A percentile compares a stretch with the other conserved stretches of the same genome.
Evolutionary conservation across 2,329 filamentous ascomycete species (phyloP).

Genomic region (Daldinia sp.): DNA sequence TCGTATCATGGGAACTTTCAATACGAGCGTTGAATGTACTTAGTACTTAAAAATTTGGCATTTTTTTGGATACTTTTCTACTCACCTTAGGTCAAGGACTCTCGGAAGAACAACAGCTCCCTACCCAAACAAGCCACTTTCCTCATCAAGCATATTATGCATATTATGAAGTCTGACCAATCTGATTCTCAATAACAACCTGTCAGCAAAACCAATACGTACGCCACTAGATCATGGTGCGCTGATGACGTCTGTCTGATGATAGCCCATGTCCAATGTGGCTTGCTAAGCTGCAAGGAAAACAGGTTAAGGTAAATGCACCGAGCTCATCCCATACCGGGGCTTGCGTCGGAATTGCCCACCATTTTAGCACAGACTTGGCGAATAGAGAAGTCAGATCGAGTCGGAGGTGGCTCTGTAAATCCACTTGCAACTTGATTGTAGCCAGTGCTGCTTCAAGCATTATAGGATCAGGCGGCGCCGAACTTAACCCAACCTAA

Average conservation of each 20-base stretch:
- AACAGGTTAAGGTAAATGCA: constrained; percentile 44
- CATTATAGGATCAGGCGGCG: constrained; percentile 11
- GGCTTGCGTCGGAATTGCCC: constrained; percentile 42
- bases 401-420: neutral
- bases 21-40: neutral
- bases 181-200: neutral
- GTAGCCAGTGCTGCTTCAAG: neutral
- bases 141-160: neutral
- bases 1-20: neutral
- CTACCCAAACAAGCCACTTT: neutral
- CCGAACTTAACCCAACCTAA: constrained; percentile 14
- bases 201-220: neutral
- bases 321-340: constrained; percentile 2
- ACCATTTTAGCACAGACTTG: constrained; percentile 4
- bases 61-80: neutral
- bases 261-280: constrained; percentile 44
- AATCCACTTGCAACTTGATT: neutral
- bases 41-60: neutral
- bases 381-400: neutral
- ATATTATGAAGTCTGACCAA: neutral
- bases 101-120: too few species aligned
- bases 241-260: constrained; percentile 48
- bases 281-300: constrained; percentile 44
- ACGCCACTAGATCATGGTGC: constrained; percentile 20
- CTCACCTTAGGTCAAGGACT: too few species aligned